Percentiles rank a stretch among this genome's conserved stretches.
Conservation (phyloP, 2,329 filamentous ascomycete genomes). For the Cercospora citrullina region DNA sequence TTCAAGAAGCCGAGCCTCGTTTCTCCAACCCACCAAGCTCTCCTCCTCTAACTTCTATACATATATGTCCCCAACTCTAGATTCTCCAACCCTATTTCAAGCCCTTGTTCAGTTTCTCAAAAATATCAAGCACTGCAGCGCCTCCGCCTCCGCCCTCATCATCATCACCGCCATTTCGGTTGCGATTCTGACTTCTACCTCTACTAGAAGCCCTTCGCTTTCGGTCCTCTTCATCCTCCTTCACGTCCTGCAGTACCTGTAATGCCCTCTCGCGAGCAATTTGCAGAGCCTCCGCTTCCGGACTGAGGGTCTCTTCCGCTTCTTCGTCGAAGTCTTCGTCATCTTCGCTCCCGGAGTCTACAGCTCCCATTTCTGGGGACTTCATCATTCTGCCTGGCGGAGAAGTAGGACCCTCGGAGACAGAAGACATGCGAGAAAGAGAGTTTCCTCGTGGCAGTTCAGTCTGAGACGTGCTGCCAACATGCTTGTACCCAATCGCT, state of each 20-base stretch:
- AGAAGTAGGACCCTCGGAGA: conserved; percentile 44
- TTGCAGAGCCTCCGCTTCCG: conserved; percentile 39
- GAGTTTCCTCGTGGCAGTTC: conserved; percentile 29
- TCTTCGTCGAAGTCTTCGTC: conserved; percentile 31
- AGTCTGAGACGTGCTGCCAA: conserved; percentile 13
- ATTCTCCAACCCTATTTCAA: conserved; percentile 18
- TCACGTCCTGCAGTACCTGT: conserved; percentile 36
- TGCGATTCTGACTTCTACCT: conserved; percentile 25
- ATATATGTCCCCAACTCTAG: not conserved
- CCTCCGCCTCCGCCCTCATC: conserved; percentile 31
- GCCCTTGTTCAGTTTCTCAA: conserved; percentile 38
- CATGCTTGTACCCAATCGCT: conserved; percentile 38
- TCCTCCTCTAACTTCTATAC: not conserved
- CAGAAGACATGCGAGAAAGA: conserved; percentile 34
- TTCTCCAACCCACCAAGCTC: not conserved
- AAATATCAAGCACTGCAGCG: conserved; percentile 37
- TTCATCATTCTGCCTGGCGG: conserved; percentile 47
- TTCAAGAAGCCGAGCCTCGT: not conserved
- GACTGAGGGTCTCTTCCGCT: conserved; percentile 30
- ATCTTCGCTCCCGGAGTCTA: conserved; percentile 33
- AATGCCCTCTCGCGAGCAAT: conserved; percentile 39
- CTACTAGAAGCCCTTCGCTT: conserved; percentile 28
- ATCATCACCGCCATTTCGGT: conserved; percentile 30
- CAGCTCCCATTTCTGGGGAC: conserved; percentile 36
- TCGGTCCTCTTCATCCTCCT: conserved; percentile 36